Evolutionary conservation across 2,329 filamentous ascomycete species (phyloP), one percentile per base, ranked within the genome.

Genomic region (Aspergillus ochraceus): DNA sequence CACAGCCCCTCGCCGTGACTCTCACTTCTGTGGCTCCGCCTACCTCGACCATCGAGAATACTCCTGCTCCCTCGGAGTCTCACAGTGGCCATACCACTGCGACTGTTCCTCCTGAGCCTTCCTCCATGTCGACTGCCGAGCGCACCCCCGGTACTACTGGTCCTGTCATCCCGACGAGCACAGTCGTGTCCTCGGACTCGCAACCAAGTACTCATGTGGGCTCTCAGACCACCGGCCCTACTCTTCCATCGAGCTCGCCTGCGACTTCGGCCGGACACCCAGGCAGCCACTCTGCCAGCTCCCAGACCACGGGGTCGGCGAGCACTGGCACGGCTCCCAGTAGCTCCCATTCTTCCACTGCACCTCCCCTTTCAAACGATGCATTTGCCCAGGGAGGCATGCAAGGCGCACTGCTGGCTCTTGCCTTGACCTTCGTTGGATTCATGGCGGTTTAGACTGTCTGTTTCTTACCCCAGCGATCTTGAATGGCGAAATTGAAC

Each of bases 331-430:
- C 17, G n/a, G 14, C 50, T 30, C 57, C 61, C n/a, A 57, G 49
- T 50, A 46, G 52, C n/a, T 51, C 49, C 49, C 49, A 57, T 17
- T 20, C 50, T 22, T 32, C 54, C 17, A 57, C 54, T 19, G 52
- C 49, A 26, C 50, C 63, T 26, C 68, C 70, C 20, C 64, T 64
- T 20, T 24, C 62, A 6, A 69, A 71, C 51, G 68, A 61, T 39
- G 63, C 66, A 19, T 6, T 24, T n/a, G 36, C 46, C 10, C 50
- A 55, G 45, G 50, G 29, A 32, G 45, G 53, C 20, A 39, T 53
- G 47, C 17, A 52, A 14, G 36, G 52, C 29, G 20, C 36, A 20
- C n/a, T 52, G n/a, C 20, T 63, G 56, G 58, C 54, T 5, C 46
- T 64, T n/a, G 39, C 26, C 11, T 42, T 39, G 29, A 50, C 39